Base-by-base conservation (phyloP, 257 asterid genomes). In the Haberlea rhodopensis region DNA sequence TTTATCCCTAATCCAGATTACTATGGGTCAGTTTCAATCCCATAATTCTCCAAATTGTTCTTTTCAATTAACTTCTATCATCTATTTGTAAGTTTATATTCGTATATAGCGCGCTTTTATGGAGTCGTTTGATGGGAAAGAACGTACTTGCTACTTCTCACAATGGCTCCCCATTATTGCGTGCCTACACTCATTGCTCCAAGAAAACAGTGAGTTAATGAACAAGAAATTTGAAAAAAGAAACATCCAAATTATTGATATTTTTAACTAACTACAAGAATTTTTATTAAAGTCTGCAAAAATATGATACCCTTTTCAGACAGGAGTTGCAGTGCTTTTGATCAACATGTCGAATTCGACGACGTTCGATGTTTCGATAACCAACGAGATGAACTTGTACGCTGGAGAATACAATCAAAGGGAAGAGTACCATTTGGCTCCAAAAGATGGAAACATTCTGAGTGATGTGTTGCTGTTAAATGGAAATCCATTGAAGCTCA, bases 1-100 rank as follows among this genome's bases (percentile, higher is more conserved):
- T 88, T 84, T 81, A 51, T 88, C 52, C 97, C 97, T 2, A 90
- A 88, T 70, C 97, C 97, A 51, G 97, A 90, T 67, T 90, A 88
- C 56, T 88, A 90, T 7, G 91, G 96, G 96, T 87, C 8, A 45
- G 82, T 63, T 46, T 48, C 15, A 8, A 31, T n/a, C 9, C 28
- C 5, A 22, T 49, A 20, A 21, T 20, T 49, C 46, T 52, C 62
- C 43, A 37, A 58, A 21, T 6, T 22, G 27, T 24, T 21, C 1
- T 19, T 20, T 27, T 9, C 8, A 10, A 5, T 18, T 32, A 48
- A 49, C n/a, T 51, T n/a, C 21, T 40, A 15, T 43, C 20, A 4
- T 43, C 8, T 4, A 15, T 13, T 0, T 1, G 1, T 16, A 16
- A 13, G 20, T 23, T 48, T 43, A 20, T 58, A 18, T 24, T 2